Percentiles rank a stretch among this genome's conserved stretches.
These are phyloP conservation scores for Gymnopus androsaceus DNA, from an alignment of 1,284 basidiomycete genomes.

Conservation along the genomic window DNA sequence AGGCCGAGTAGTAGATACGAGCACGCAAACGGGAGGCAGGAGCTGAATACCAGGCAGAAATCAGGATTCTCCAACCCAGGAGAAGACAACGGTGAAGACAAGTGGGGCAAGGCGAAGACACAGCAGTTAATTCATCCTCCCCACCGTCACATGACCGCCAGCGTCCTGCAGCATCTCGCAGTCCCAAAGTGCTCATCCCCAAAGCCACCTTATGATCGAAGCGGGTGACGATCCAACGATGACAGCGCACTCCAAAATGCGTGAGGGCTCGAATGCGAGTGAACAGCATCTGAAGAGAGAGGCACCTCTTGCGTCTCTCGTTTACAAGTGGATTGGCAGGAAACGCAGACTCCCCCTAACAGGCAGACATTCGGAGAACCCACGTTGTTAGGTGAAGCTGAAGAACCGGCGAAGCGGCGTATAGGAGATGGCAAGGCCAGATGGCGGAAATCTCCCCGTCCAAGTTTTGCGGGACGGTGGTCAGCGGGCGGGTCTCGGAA, in stretches of 20 bases:
- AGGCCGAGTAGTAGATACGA: no score
- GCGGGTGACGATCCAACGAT: background rate
- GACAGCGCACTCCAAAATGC: conserved; percentile 13
- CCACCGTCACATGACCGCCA: no score
- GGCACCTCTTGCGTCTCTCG: no score
- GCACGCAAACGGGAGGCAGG: background rate
- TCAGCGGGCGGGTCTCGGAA: background rate
- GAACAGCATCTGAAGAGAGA: no score
- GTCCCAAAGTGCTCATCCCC: background rate
- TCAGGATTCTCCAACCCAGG: background rate
- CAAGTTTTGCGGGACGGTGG: background rate
- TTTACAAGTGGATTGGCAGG: no score
- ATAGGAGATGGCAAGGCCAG: background rate
- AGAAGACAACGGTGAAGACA: conserved; percentile 9
- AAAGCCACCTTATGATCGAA: background rate
- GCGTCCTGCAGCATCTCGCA: no score
- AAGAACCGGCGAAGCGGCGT: no score
- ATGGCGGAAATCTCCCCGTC: conserved; percentile 2
- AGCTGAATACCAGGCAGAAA: background rate
- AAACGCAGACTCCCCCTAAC: no score
- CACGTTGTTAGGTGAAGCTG: conserved; percentile 16
- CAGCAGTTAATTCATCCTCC: background rate
- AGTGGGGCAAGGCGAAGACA: conserved; percentile 1
- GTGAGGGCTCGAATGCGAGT: background rate
- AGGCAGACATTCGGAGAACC: no score